Base-by-base conservation (phyloP, 2,329 filamentous ascomycete species). In the Aspergillus jensenii region DNA sequence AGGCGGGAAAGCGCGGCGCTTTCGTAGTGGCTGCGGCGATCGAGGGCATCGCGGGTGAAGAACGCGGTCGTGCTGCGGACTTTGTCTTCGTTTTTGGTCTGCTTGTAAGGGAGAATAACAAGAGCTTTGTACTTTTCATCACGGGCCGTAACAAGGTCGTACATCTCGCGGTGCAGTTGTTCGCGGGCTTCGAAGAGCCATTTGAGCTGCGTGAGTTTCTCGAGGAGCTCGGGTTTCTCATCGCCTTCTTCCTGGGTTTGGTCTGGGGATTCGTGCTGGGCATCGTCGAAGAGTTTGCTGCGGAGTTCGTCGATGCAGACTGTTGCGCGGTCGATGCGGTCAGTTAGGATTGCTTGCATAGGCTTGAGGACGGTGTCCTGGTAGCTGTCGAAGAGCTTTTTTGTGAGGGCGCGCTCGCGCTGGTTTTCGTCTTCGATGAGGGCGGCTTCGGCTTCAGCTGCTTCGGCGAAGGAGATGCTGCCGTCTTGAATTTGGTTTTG, bases 161-260 rank as follows among this genome's bases (percentile, higher is more conserved):
- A 96, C 53, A 93, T 84, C 67, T 91, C 90, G 44, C 90, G 87
- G 76, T 98, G 89, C 8, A 98, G 81, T 47, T 85, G 83, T 75
- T 99, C 95, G n/a, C 93, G 87, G 1, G 90, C 89, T 72, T 99
- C 95, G 67, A 97, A 98, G 8, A 98, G 87, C 93, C 95, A 98
- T 70, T 98, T 99, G 14, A 98, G 82, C 48, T 97, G 84, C 0
- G 93, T 98, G 12, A 99, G 82, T 75, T 96, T 96, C 74, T 99
- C 95, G 2, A 98, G 80, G 0, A 98, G 82, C 74, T 99, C 95
- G 0, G 95, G 95, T 71, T 93, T 88, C 72, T 97, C 93, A 66
- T 98, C 93, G 17, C 95, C 93, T 76, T 97, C 93, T 74, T 96
- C 92, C 72, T 97, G 93, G 0, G 92, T 89, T 73, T 91, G 86